Evolutionary conservation across 2,329 filamentous ascomycete genomes (phyloP).

Genomic region (Claviceps maximensis): DNA sequence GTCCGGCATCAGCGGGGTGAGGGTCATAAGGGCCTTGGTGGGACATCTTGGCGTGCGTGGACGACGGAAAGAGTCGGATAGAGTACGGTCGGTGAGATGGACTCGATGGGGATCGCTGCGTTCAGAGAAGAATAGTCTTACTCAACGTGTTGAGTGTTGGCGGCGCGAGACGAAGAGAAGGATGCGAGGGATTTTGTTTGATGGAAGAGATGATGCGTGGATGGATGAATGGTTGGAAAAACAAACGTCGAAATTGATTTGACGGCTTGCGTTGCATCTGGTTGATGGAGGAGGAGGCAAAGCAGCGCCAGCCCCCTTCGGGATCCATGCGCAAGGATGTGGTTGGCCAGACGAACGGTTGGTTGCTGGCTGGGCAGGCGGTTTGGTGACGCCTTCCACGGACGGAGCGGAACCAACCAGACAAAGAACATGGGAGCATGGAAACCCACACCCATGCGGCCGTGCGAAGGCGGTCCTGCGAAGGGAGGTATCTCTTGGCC

Average conservation of each 20-base stretch:
- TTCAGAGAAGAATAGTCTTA: background rate
- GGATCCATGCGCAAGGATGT: background rate
- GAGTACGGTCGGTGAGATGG: constrained; percentile 9
- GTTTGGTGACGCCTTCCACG: background rate
- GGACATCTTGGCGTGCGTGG: constrained; percentile 4
- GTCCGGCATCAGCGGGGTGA: constrained; percentile 5
- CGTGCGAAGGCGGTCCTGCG: no score
- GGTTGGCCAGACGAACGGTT: constrained; percentile 18
- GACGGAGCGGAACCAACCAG: constrained; percentile 8
- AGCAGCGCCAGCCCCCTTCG: constrained; percentile 4
- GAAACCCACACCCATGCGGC: no score
- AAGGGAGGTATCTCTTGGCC: no score
- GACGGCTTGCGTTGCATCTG: background rate
- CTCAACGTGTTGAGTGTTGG: background rate
- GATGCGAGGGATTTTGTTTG: background rate
- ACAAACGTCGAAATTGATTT: background rate
- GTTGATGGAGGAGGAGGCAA: constrained; percentile 6
- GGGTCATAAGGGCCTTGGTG: constrained; percentile 7
- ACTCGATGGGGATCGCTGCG: constrained; percentile 6
- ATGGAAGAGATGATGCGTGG: constrained; percentile 8
- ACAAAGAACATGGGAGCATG: background rate
- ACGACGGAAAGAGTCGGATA: background rate
- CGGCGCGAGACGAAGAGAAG: background rate
- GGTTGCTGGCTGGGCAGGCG: constrained; percentile 5
- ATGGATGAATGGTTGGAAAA: constrained; percentile 5